Evolutionary conservation across 2,329 filamentous ascomycete species (phyloP), one percentile per base, ranked within the genome.

Genomic region (Colletotrichum agaves): DNA sequence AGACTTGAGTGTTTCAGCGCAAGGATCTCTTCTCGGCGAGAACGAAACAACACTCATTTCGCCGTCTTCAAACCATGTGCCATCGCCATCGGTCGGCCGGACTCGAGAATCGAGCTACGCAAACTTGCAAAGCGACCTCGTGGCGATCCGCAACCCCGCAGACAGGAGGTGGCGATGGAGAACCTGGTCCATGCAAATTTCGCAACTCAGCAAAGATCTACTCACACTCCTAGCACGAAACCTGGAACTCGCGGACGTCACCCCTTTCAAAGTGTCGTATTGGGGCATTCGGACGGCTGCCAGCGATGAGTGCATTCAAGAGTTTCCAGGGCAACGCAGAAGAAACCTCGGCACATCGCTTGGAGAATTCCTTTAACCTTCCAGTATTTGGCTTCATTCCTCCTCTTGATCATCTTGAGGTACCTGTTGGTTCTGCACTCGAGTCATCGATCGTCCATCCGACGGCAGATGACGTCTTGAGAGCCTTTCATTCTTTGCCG

Each of bases 111-210:
- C 11, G 8, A 11, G 44, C 33, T 7, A n/a, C 13, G n/a, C 19
- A n/a, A n/a, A n/a, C n/a, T n/a, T n/a, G n/a, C n/a, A 13, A 15
- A 43, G 58, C 3, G 15, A 33, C 15, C 35, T 52, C 44, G 46
- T 41, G 58, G 46, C 46, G 56, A 59, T 46, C 31, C 57, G 57
- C n/a, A 15, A 52, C 52, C 35, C 58, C 58, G 58, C 44, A 19
- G 19, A 31, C 58, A 23, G 41, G 2, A 61, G 37, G 33, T 39
- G 11, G 27, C 27, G 23, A 46, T 46, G 55, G 61, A 37, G 46
- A 44, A 19, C 12, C 23, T 4, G 12, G 46, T 23, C 37, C 44
- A 37, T 46, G 61, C 15, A 37, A 46, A 27, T 13, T 10, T 50
- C 43, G 23, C 47, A 15, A 53, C 11, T 15, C 17, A 13, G 49